A percentile compares a stretch with the other conserved stretches of the same genome.
Conservation (phyloP, 1,284 basidiomycete species). For the Papiliotrema flavescens region DNA sequence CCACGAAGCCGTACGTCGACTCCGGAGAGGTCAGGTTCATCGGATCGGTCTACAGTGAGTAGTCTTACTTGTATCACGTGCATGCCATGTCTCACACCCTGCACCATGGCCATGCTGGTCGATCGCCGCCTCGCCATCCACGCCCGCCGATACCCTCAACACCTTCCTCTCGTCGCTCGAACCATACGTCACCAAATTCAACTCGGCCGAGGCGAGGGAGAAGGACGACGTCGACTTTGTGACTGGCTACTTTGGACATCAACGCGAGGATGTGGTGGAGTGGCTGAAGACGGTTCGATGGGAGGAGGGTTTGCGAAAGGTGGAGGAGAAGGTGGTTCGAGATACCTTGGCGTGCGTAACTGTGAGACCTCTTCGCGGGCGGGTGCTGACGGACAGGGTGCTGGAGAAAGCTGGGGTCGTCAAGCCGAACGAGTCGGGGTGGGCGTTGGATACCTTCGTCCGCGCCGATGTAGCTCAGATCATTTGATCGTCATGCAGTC, state of each 20-base stretch:
- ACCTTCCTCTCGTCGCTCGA: constrained; percentile 65
- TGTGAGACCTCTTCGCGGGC: neutral
- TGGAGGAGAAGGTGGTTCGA: constrained; percentile 61
- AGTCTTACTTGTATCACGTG: neutral
- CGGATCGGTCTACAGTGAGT: constrained; percentile 46
- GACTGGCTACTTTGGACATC: constrained; percentile 71
- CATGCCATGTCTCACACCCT: constrained; percentile 23
- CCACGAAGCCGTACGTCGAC: constrained; percentile 88
- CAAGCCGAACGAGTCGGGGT: constrained; percentile 58
- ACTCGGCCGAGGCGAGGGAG: constrained; percentile 61
- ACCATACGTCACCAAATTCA: constrained; percentile 63
- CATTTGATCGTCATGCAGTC: constrained; percentile 21
- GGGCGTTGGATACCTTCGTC: constrained; percentile 61
- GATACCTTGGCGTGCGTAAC: constrained; percentile 64
- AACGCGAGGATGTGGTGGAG: constrained; percentile 59
- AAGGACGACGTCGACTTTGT: constrained; percentile 69
- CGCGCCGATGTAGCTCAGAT: constrained; percentile 56
- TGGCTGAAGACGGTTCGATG: constrained; percentile 80
- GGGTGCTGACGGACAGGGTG: constrained; percentile 52
- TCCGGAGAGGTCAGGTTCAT: constrained; percentile 73
- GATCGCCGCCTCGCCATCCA: constrained; percentile 73
- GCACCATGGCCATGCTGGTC: constrained; percentile 98
- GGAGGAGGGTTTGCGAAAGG: constrained; percentile 61
- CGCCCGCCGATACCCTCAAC: constrained; percentile 54
- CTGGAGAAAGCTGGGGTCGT: constrained; percentile 74